Base-by-base conservation (phyloP, 108 stramenopile species). In the Cyclostephanos tholiformis region DNA sequence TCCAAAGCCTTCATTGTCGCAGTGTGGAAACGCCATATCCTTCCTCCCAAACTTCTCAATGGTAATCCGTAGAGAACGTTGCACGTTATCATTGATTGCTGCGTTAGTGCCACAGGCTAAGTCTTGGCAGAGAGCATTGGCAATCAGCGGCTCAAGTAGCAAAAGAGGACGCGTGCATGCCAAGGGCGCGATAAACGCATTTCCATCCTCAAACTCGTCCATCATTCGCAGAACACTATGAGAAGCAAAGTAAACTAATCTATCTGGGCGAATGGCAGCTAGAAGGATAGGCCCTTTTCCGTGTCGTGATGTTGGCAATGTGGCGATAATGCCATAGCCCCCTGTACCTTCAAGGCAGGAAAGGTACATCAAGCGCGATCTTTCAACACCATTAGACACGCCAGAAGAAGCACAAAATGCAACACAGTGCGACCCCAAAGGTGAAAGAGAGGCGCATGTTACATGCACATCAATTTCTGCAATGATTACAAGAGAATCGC, bases 41-140 rank as follows among this genome's bases (percentile, higher is more conserved):
- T 91, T 93, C 14, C 91, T 72, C 22, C 92, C 95, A 82, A 93
- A 95, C 68, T 84, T 93, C 74, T 95, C 91, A 23, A 95, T 60
- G 2, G 92, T 67, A 16, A 74, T 61, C 14, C 89, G 75, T n/a
- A 95, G 80, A 14, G 86, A 78, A 41, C 64, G 55, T 60, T 81
- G 65, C 14, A 76, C 81, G 7, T 41, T 43, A 23, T 22, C 17
- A 55, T 56, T 70, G 32, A 25, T 67, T 29, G 70, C 50, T 35
- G 75, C 75, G 35, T 75, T 52, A 41, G 44, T n/a, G 63, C 85
- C 59, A 20, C 63, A 36, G 58, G 22, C 39, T 14, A 76, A 79
- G 56, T 89, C 90, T 63, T 77, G 80, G 49, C 91, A 86, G 27
- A 95, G 80, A 51, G 91, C 90, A 71, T 92, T 95, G 4, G 90